Evolutionary conservation across 805 yeast genomes (phyloP).

Genomic region (Cyberlindnera bimundalis): DNA sequence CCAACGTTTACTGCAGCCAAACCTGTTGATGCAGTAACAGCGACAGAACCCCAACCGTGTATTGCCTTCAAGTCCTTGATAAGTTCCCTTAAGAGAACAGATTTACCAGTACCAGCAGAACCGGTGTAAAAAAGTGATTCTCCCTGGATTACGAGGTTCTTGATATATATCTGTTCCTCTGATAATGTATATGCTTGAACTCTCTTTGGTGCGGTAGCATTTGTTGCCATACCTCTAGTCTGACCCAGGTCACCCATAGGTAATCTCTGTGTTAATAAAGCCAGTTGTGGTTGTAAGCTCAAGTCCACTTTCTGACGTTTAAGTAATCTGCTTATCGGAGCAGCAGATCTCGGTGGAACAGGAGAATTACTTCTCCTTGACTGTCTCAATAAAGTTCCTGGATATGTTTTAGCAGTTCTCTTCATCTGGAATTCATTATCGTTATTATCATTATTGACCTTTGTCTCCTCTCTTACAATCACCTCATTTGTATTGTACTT

Average conservation of each 20-base stretch:
- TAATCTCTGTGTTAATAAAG: constrained; percentile 16
- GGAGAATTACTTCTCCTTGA: too few species aligned
- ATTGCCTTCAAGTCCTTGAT: constrained; percentile 50
- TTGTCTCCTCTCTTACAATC: background rate
- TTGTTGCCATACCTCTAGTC: constrained; percentile 9
- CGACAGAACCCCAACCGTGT: constrained; percentile 47
- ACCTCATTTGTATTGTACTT: background rate
- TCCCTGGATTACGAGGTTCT: constrained; percentile 62
- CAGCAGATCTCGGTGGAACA: too few species aligned
- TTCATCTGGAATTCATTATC: too few species aligned
- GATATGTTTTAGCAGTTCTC: too few species aligned
- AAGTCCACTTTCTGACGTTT: constrained; percentile 9
- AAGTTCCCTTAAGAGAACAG: constrained; percentile 69
- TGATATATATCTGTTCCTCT: constrained; percentile 63
- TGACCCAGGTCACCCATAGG: background rate
- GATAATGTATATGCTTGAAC: constrained; percentile 36
- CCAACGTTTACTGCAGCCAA: constrained; percentile 80
- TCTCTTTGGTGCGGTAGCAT: constrained; percentile 13
- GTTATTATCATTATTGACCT: background rate
- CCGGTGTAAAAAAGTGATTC: constrained; percentile 87
- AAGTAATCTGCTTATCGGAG: background rate
- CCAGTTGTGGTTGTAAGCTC: constrained; percentile 12
- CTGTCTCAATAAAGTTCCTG: too few species aligned
- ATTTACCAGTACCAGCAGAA: constrained; percentile 98
- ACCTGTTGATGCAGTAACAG: constrained; percentile 83